Percentiles rank a stretch among this genome's conserved stretches.
These are phyloP conservation scores for Termitomyces sp. DNA, from an alignment of 768 basidiomycete species.

Conservation along the genomic window DNA sequence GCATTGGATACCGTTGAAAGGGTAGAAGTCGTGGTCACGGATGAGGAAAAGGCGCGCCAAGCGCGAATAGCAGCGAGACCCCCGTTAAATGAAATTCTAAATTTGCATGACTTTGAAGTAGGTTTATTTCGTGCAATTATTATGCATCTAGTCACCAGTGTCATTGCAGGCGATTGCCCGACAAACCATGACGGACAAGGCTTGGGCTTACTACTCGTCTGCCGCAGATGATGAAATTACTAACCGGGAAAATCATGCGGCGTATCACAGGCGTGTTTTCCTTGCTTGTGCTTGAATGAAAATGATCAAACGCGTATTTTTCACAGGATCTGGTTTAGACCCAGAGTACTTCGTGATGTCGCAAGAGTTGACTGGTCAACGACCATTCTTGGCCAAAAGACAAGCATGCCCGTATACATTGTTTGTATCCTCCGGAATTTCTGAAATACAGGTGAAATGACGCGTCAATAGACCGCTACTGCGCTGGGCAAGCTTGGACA, in stretches of 20 bases:
- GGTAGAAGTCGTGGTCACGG: constrained; percentile 60
- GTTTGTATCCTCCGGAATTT: constrained; percentile 34
- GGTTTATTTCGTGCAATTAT: neutral
- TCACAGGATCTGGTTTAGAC: constrained; percentile 83
- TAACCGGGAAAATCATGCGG: constrained; percentile 83
- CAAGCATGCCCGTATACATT: constrained; percentile 81
- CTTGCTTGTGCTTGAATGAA: neutral
- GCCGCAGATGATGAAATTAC: constrained; percentile 96
- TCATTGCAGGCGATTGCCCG: constrained; percentile 73
- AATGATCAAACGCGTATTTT: neutral
- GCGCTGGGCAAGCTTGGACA: constrained; percentile 94
- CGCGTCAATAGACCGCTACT: constrained; percentile 57
- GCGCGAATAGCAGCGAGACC: constrained; percentile 64
- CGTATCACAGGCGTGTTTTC: constrained; percentile 73
- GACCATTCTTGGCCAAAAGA: constrained; percentile 71
- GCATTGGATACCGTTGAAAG: constrained; percentile 67
- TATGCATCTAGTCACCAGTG: constrained; percentile 4
- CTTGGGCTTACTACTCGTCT: constrained; percentile 97
- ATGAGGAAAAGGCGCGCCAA: constrained; percentile 69
- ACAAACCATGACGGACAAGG: constrained; percentile 77
- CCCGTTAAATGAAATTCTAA: constrained; percentile 75
- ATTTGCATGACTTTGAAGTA: constrained; percentile 94
- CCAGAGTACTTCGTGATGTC: constrained; percentile 82
- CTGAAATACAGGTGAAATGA: neutral
- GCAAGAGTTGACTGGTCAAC: constrained; percentile 85